Base-by-base conservation (phyloP, 441 rosid genomes). In the Metrosideros polymorpha region DNA sequence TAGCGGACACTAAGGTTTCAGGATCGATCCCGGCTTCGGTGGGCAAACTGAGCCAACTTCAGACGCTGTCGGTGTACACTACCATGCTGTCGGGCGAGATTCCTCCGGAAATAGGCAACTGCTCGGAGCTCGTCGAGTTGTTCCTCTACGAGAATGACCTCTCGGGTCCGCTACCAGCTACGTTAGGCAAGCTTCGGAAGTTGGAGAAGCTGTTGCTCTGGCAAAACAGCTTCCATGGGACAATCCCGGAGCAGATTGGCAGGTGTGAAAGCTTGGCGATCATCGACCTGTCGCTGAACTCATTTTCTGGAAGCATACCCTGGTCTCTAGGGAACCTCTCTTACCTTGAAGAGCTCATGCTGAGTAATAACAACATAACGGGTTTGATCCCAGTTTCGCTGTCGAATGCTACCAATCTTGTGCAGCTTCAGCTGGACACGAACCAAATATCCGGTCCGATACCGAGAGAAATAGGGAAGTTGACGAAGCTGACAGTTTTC, bases 331-430 rank as follows among this genome's bases (percentile, higher is more conserved):
- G 88, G 75, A 87, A 84, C 57, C 77, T 87, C 66, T 84, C 83
- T 13, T 54, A 77, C 71, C 88, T 87, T 39, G 84, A 87, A 63
- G 88, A 87, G 86, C 86, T 87, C 88, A 87, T 87, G 88, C 88
- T 87, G 45, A 87, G 86, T 77, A 84, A 84, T 47, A 87, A 87
- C 88, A 87, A 87, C 86, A 45, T 87, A 10, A 84, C 88, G 18
- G 88, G 88, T 53, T 87, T 86, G 3, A 87, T 87, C 55, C 88
- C 88, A 2, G 50, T 54, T 22, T 82, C 55, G 39, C n/a, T 87
- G 66, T 84, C 86, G 6, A 84, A 87, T 49, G 84, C 86, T 19
- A 84, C 84, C 47, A 79, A 84, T 22, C 88, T 87, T 55, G 30
- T 76, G 50, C 88, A 87, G 84, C 83, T 87, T 43, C 88, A 84